A percentile compares a stretch with the other conserved stretches of the same genome.
phyloP scores from a whole-genome alignment of 306 rosid genomes.

The Glycine soja region DNA sequence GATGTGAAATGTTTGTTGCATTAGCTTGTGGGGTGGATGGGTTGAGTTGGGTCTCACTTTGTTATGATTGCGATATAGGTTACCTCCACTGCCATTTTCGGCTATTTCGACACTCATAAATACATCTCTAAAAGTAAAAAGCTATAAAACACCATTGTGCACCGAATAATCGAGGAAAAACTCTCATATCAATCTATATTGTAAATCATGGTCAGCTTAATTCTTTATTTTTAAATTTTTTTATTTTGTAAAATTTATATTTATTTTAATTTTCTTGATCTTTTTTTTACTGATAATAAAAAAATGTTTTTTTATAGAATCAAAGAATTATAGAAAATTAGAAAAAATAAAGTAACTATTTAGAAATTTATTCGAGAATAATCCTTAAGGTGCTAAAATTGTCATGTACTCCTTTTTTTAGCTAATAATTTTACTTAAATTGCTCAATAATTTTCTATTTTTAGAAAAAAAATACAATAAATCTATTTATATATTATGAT shows the following conservation, averaged over 20 bases:
- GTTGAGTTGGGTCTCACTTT: neutral
- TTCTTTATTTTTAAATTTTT: neutral
- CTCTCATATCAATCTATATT: neutral
- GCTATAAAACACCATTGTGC: neutral
- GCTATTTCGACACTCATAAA: constrained; percentile 2
- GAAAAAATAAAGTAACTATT: neutral
- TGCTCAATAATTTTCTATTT: neutral
- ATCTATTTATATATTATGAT: neutral
- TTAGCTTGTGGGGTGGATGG: neutral
- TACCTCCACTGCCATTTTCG: neutral
- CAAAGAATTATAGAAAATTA: neutral
- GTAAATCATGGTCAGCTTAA: neutral
- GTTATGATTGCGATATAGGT: constrained; percentile 42
- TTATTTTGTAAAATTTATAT: neutral
- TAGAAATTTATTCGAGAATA: neutral
- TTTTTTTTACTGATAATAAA: neutral
- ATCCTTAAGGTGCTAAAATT: neutral
- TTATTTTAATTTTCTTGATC: neutral
- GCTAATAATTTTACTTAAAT: neutral
- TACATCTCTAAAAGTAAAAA: neutral
- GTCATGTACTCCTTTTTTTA: neutral
- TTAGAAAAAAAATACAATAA: neutral
- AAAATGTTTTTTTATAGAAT: neutral
- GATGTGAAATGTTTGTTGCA: neutral
- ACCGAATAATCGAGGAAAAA: neutral